Evolutionary conservation across 768 basidiomycete species (phyloP).

Genomic region (Suillus lakei): DNA sequence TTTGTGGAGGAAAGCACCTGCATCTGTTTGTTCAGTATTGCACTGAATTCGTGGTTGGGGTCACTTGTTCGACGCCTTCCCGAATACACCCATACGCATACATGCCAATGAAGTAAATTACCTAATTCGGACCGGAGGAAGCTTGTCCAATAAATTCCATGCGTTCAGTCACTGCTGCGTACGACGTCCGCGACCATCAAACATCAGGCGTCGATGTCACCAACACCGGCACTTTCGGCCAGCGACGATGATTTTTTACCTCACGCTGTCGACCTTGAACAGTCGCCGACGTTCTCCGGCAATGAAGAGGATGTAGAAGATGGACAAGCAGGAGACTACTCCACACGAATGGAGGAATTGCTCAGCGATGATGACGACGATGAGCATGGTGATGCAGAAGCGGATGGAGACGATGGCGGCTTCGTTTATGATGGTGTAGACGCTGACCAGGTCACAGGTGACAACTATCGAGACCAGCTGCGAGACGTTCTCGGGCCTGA

Average conservation of each 20-base stretch:
- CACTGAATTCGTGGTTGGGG: too few relatives aligned
- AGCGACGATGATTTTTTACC: not conserved
- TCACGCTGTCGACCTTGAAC: not conserved
- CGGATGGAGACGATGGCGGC: slow-evolving; percentile 58
- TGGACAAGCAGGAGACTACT: slow-evolving; percentile 58
- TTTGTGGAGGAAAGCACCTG: not conserved
- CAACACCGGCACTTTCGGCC: not conserved
- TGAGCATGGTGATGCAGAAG: slow-evolving; percentile 40
- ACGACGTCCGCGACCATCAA: slow-evolving; percentile 1
- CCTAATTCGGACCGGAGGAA: slow-evolving; percentile 3
- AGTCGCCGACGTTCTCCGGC: slow-evolving; percentile 21
- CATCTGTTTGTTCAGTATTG: not conserved
- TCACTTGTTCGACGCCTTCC: too few relatives aligned
- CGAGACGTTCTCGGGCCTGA: slow-evolving; percentile 75
- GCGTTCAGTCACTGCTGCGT: not conserved
- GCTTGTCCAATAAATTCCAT: not conserved
- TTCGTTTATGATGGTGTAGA: slow-evolving; percentile 81
- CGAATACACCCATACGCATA: too few relatives aligned
- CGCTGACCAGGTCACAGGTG: slow-evolving; percentile 45
- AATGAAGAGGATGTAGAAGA: slow-evolving; percentile 41
- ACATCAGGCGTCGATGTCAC: not conserved
- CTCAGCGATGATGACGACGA: slow-evolving; percentile 41
- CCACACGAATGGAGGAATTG: slow-evolving; percentile 71
- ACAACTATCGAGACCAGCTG: slow-evolving; percentile 69
- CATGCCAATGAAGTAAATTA: too few relatives aligned